phyloP scores from a whole-genome alignment of 2,329 filamentous ascomycete genomes.

The Anthostomella pinea region DNA sequence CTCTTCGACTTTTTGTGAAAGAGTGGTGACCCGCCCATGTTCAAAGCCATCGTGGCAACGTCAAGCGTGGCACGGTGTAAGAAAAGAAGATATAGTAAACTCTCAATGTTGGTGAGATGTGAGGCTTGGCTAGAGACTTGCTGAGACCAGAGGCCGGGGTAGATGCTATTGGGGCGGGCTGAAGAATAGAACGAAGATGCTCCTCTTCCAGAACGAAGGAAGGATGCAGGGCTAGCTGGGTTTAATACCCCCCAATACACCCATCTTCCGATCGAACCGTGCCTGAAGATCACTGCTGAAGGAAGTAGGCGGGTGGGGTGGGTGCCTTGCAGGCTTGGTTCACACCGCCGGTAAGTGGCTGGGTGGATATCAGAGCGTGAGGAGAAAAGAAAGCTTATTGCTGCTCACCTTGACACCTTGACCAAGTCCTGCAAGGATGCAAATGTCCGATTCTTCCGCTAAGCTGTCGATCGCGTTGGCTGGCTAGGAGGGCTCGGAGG shows the following conservation, averaged over 20 bases:
- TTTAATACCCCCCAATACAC: slow-evolving; percentile 16
- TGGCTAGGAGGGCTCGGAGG: neutral
- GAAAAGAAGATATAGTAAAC: slow-evolving; percentile 9
- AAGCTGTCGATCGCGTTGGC: slow-evolving; percentile 5
- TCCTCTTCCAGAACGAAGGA: neutral
- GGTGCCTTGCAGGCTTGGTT: slow-evolving; percentile 16
- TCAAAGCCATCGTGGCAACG: slow-evolving; percentile 16
- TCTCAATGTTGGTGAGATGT: slow-evolving; percentile 10
- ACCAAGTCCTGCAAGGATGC: slow-evolving; percentile 8
- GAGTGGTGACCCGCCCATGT: slow-evolving; percentile 18
- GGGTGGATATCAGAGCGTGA: slow-evolving; percentile 3
- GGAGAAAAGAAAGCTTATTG: slow-evolving; percentile 18
- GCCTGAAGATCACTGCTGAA: slow-evolving; percentile 26
- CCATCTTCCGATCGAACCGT: slow-evolving; percentile 16
- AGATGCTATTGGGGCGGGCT: slow-evolving; percentile 7
- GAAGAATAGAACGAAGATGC: neutral
- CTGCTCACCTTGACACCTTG: no score
- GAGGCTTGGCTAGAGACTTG: slow-evolving; percentile 6
- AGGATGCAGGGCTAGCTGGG: slow-evolving; percentile 6
- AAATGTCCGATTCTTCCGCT: slow-evolving; percentile 9
- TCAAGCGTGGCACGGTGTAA: slow-evolving; percentile 8
- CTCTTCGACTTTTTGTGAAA: slow-evolving; percentile 30
- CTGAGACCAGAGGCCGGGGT: slow-evolving; percentile 9
- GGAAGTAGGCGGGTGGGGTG: slow-evolving; percentile 9
- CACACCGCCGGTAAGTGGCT: neutral